Base-by-base conservation (phyloP, 1,139 yeast genomes). In the Candida sp. region DNA sequence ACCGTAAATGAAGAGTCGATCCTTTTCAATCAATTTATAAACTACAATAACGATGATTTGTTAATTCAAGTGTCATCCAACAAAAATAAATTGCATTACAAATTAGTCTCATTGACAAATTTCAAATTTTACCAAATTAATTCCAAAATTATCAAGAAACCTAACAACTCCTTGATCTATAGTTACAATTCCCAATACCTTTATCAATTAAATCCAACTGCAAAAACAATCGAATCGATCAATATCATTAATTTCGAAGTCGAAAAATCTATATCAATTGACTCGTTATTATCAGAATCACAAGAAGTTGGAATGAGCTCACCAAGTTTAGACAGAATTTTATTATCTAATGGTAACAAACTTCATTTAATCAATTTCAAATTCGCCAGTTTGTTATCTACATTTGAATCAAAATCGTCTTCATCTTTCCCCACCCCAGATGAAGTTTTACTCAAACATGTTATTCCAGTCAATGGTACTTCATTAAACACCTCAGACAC, bases 271-370 rank as follows among this genome's bases (percentile, higher is more conserved):
- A 51, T 64, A 23, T 52, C 59, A 22, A 57, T 69, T 35, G 47
- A 49, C 4, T 38, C 56, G 3, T 41, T 66, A 15, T 43, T 64
- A 33, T 46, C 46, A n/a, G 44, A 49, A 5, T 41, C 46, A 21
- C 50, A 41, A 7, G 42, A 44, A n/a, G 42, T 58, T 5, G 59
- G 75, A 2, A 52, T 71, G 35, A 44, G 49, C 21, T 55, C 74
- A 9, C 74, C 76, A 4, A 68, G 79, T 36, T 61, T 71, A 8
- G 79, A 76, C 51, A 64, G 84, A 53, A 48, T 78, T 12, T 55
- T 78, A 11, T 48, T 79, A 9, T 63, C 79, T 0, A 61, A 62
- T 42, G 66, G 66, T 19, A 62, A 67, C 43, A 63, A 66, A 42
- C 56, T 78, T 36, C 66, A 67, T 38, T 58, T 79, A 39, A 50